These are phyloP conservation scores for Backusella australiensis DNA, from an alignment of 192 early-diverging fungal species.

Conservation along the genomic window DNA sequence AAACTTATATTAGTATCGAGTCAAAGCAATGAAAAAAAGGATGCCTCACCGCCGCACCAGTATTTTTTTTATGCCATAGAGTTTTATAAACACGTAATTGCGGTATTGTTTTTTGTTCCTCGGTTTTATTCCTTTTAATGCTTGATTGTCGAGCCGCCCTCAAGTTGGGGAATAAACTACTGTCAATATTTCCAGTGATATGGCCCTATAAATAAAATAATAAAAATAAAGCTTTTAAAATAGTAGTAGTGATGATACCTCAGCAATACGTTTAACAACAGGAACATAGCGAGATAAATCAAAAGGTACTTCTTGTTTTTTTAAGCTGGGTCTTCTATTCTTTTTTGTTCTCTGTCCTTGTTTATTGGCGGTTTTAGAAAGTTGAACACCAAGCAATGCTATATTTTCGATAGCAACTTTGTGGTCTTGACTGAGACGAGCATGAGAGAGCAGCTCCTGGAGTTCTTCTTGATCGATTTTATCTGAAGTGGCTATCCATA, in stretches of 20 bases:
- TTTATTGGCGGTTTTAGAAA: slow-evolving; percentile 57
- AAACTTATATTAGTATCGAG: slow-evolving; percentile 18
- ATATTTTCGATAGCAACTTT: slow-evolving; percentile 82
- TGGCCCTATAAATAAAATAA: slow-evolving; percentile 36
- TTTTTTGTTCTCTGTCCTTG: slow-evolving; percentile 53
- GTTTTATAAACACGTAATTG: slow-evolving; percentile 36
- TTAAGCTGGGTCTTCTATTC: slow-evolving; percentile 50
- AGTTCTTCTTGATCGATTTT: slow-evolving; percentile 73
- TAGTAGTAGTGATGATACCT: slow-evolving; percentile 31
- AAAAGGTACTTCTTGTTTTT: slow-evolving; percentile 60
- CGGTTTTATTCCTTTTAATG: slow-evolving; percentile 22
- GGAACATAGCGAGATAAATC: slow-evolving; percentile 81
- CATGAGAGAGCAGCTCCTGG: slow-evolving; percentile 62
- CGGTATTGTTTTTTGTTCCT: slow-evolving; percentile 10
- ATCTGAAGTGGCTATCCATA: slow-evolving; percentile 74
- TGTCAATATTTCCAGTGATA: slow-evolving; percentile 53
- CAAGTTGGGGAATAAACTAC: slow-evolving; percentile 63
- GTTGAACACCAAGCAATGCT: slow-evolving; percentile 60
- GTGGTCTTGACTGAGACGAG: slow-evolving; percentile 69
- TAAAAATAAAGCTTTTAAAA: background rate
- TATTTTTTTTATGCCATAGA: slow-evolving; percentile 35
- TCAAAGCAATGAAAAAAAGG: slow-evolving; percentile 31
- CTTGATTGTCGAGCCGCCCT: slow-evolving; percentile 50
- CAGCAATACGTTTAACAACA: slow-evolving; percentile 64
- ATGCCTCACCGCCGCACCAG: slow-evolving; percentile 26